Percentiles rank a stretch among this genome's conserved stretches.
Evolutionary conservation across 352 stramenopile genomes (phyloP).

Genomic region (Saprolegnia diclina): DNA sequence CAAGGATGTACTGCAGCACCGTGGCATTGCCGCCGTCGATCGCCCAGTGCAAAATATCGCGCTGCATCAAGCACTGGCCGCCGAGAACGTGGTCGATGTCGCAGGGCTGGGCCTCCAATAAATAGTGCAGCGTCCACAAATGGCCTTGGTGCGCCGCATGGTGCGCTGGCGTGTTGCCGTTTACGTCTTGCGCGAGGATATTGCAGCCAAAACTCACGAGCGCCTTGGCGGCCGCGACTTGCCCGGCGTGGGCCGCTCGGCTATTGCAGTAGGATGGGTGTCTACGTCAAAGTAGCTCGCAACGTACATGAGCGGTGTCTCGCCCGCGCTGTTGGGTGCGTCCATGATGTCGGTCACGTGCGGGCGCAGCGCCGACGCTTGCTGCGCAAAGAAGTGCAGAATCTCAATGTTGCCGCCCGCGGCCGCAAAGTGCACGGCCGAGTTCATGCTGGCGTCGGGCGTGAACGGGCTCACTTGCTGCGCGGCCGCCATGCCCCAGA

Average conservation of each 20-base stretch:
- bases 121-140: slow-evolving; percentile 67
- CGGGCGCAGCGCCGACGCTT: slow-evolving; percentile 38
- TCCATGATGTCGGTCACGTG: slow-evolving; percentile 39
- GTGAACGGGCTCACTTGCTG: slow-evolving; percentile 31
- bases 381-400: slow-evolving; percentile 76
- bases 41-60: slow-evolving; percentile 55
- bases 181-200: slow-evolving; percentile 43
- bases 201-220: slow-evolving; percentile 48
- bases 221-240: slow-evolving; percentile 53
- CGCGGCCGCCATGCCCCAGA: slow-evolving; percentile 81
- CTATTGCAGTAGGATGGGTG: slow-evolving; percentile 28
- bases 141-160: slow-evolving; percentile 66
- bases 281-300: not conserved
- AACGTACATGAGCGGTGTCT: slow-evolving; percentile 69
- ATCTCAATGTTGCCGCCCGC: slow-evolving; percentile 44
- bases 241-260: slow-evolving; percentile 61
- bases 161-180: slow-evolving; percentile 60
- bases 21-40: slow-evolving; percentile 34
- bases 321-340: slow-evolving; percentile 45
- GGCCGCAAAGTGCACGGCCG: slow-evolving; percentile 58
- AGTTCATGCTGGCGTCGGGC: slow-evolving; percentile 50
- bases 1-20: slow-evolving; percentile 62
- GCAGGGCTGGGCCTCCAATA: slow-evolving; percentile 33
- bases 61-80: slow-evolving; percentile 35
- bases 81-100: slow-evolving; percentile 28